A percentile compares a stretch with the other conserved stretches of the same genome.
phyloP scores from a whole-genome alignment of 805 yeast species.

The Jamesozyma spencerorum region DNA sequence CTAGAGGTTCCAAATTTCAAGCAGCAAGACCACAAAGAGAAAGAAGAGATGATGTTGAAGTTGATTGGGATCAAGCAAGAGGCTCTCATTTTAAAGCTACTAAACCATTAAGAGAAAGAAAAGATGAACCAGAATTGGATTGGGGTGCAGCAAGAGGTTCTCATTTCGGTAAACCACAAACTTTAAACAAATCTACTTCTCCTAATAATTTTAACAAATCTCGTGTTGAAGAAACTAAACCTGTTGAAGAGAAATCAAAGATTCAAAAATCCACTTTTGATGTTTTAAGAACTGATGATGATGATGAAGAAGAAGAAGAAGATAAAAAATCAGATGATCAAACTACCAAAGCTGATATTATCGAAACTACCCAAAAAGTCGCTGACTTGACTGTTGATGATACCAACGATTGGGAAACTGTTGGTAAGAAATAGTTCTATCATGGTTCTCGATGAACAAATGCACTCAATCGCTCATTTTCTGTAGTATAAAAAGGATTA shows the following conservation, averaged over 20 bases:
- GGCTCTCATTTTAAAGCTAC: constrained; percentile 29
- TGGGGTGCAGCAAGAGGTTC: constrained; percentile 45
- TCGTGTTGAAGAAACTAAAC: constrained; percentile 12
- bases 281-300: constrained; percentile 44
- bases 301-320: constrained; percentile 38
- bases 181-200: constrained; percentile 1
- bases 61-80: constrained; percentile 30
- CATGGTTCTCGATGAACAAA: background rate
- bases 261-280: constrained; percentile 40
- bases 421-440: constrained; percentile 32
- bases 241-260: constrained; percentile 27
- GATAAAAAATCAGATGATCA: constrained; percentile 13
- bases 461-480: too few relatives aligned
- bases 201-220: too few relatives aligned
- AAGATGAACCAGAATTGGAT: constrained; percentile 37
- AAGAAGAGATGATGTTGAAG: constrained; percentile 28
- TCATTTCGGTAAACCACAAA: constrained; percentile 22
- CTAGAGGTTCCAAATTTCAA: constrained; percentile 38
- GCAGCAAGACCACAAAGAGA: constrained; percentile 9
- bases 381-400: constrained; percentile 33
- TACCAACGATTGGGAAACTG: constrained; percentile 40
- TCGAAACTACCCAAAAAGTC: constrained; percentile 31
- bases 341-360: constrained; percentile 12
- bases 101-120: constrained; percentile 29
- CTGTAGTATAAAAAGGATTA: too few relatives aligned